phyloP scores from a whole-genome alignment of 768 basidiomycete species.

The Lactarius tabidus region DNA sequence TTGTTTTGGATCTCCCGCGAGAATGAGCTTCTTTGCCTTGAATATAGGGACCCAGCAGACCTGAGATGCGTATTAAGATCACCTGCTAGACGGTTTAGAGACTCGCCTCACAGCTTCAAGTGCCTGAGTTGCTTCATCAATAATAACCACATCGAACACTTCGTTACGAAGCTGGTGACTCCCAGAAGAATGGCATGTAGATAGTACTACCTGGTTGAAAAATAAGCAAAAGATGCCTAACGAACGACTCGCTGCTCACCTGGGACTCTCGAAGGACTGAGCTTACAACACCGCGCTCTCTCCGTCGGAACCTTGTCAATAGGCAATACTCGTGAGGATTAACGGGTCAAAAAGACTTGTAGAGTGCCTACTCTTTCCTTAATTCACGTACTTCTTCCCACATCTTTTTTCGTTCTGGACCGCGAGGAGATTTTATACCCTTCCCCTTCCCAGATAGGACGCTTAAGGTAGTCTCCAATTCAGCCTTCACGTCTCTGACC shows the following conservation, averaged over 20 bases:
- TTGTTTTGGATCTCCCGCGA: constrained; percentile 96
- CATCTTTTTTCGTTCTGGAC: constrained; percentile 72
- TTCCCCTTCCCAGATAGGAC: constrained; percentile 70
- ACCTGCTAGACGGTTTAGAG: not conserved
- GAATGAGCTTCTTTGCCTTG: constrained; percentile 82
- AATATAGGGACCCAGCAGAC: constrained; percentile 96
- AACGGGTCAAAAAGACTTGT: not conserved
- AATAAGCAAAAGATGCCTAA: not conserved
- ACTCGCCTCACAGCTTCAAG: constrained; percentile 72
- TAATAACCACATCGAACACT: constrained; percentile 88
- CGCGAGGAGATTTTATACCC: constrained; percentile 64
- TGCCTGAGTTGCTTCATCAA: constrained; percentile 98
- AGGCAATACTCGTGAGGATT: constrained; percentile 6
- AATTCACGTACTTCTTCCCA: constrained; percentile 86
- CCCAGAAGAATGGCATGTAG: constrained; percentile 94
- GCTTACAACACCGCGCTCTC: constrained; percentile 81
- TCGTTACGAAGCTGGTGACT: constrained; percentile 72
- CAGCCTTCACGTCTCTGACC: constrained; percentile 84
- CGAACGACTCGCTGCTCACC: constrained; percentile 35
- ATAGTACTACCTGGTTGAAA: constrained; percentile 68
- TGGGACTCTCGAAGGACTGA: constrained; percentile 78
- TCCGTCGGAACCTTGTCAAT: constrained; percentile 68
- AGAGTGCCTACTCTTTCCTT: constrained; percentile 73
- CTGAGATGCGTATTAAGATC: constrained; percentile 33
- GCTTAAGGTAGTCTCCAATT: constrained; percentile 67